These are phyloP conservation scores for Sporothrix curviconia DNA, from an alignment of 2,329 filamentous ascomycete species.

Conservation along the genomic window DNA sequence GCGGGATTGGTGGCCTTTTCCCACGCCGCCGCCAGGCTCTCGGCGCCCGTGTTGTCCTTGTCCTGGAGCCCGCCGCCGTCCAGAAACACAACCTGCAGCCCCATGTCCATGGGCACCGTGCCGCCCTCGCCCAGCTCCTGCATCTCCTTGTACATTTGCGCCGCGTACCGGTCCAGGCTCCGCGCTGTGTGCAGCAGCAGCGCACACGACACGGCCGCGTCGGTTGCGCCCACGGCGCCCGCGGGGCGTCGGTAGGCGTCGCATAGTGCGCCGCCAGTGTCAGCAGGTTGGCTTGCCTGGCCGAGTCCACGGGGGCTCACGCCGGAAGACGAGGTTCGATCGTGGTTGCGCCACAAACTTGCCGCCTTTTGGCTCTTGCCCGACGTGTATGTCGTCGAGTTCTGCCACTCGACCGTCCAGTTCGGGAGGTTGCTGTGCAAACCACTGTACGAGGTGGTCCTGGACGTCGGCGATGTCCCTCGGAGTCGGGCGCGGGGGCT, in stretches of 20 bases:
- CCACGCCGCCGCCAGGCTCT: constrained; percentile 65
- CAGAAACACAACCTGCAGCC: constrained; percentile 71
- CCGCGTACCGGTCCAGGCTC: constrained; percentile 63
- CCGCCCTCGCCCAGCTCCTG: constrained; percentile 46
- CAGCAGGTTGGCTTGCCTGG: constrained; percentile 65
- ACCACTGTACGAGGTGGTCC: constrained; percentile 67
- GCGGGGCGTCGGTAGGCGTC: constrained; percentile 57
- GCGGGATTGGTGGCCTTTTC: constrained; percentile 59
- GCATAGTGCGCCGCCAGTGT: constrained; percentile 83
- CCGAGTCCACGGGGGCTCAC: constrained; percentile 70
- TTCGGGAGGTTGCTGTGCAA: constrained; percentile 57
- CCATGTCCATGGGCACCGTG: constrained; percentile 59
- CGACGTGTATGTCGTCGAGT: constrained; percentile 50
- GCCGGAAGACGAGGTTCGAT: constrained; percentile 67
- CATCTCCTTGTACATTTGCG: constrained; percentile 68
- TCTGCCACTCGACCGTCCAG: constrained; percentile 68
- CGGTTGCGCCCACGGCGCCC: constrained; percentile 75
- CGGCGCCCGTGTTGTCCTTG: neutral
- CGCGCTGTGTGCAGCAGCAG: constrained; percentile 74
- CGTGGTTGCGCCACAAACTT: constrained; percentile 52
- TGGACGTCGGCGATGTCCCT: constrained; percentile 60
- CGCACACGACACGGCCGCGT: constrained; percentile 77
- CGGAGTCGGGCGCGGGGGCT: constrained; percentile 67
- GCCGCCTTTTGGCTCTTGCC: neutral
- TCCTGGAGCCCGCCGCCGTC: constrained; percentile 69